A percentile compares a stretch with the other conserved stretches of the same genome.
These are phyloP conservation scores for Trichoderma parareesei DNA, from an alignment of 495 filamentous ascomycete species.

Conservation along the genomic window DNA sequence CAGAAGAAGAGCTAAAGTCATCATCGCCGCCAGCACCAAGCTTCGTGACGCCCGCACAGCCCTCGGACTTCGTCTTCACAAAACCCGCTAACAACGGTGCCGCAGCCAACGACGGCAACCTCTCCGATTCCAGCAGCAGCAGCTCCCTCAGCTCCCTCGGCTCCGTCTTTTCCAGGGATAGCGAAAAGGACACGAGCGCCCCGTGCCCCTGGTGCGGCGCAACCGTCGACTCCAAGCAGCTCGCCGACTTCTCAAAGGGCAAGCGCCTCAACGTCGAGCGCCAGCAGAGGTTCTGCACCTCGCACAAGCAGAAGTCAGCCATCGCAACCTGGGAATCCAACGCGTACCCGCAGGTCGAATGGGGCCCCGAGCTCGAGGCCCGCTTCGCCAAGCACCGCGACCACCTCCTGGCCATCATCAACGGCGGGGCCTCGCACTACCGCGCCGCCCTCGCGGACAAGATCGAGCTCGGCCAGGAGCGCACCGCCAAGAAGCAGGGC, in stretches of 20 bases:
- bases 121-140: not conserved
- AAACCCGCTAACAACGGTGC: not conserved
- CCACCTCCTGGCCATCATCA: conserved; percentile 50
- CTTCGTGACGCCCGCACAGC: not conserved
- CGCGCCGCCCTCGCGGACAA: conserved; percentile 49
- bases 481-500: conserved; percentile 49
- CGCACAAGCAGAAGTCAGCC: conserved; percentile 56
- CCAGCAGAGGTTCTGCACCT: conserved; percentile 62
- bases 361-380: conserved; percentile 49
- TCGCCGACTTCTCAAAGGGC: conserved; percentile 37
- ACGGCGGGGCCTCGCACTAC: conserved; percentile 54
- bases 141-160: not conserved
- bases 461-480: conserved; percentile 52
- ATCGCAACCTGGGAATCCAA: conserved; percentile 50
- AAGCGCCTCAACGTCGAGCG: conserved; percentile 50
- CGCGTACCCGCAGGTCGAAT: conserved; percentile 74
- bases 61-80: not conserved
- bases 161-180: not conserved
- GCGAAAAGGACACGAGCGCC: not conserved
- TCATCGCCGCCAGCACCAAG: not conserved
- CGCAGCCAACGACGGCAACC: not conserved
- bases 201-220: conserved; percentile 65
- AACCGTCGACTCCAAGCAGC: conserved; percentile 44
- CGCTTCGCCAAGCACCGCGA: conserved; percentile 51
- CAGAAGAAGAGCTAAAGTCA: not conserved